Base-by-base conservation (phyloP, 345 rosid genomes). In the Hibiscus tridactylites region DNA sequence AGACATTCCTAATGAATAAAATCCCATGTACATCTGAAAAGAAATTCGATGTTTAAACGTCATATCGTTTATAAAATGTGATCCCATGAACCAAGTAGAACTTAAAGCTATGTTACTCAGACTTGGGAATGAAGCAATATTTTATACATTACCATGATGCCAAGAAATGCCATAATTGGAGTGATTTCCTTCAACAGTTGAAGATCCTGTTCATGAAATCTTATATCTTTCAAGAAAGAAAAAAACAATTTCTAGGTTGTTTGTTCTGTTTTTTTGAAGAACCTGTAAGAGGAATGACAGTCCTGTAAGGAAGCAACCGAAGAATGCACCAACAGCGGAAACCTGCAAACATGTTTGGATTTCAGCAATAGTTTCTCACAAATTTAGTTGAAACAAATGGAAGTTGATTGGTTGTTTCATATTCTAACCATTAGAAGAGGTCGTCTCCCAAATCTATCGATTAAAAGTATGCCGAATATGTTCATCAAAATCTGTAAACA, bases 371-470 rank as follows among this genome's bases (percentile, higher is more conserved):
- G 29, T 12, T 19, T 19, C 13, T 57, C 56, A 21, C 54, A 59
- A 59, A 5, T 46, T 9, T 35, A n/a, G n/a, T 26, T 21, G 11
- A 16, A 19, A 15, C 39, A 35, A 33, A 54, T 9, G 29, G 3
- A 0, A 54, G 6, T 47, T 24, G 17, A 19, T 68, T 21, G 50
- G 9, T 12, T 46, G 5, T 8, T 59, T 12, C 13, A 12, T 33
- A 13, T 19, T 33, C 44, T 44, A 26, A 79, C 79, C 82, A 76
- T 62, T 57, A 79, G 74, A 57, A 79, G 79, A 9, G 82, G 82
- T 9, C 71, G 39, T 44, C 82, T 79, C 71, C 82, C 82, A 46
- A 9, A 53, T 50, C 21, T 70, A 65, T 79, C 79, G 7, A 65
- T 58, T 6, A 73, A 24, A 37, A 70, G 16, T 44, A 71, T 58